Evolutionary conservation across 2,329 filamentous ascomycete species (phyloP).

Genomic region (Calonectria montana): DNA sequence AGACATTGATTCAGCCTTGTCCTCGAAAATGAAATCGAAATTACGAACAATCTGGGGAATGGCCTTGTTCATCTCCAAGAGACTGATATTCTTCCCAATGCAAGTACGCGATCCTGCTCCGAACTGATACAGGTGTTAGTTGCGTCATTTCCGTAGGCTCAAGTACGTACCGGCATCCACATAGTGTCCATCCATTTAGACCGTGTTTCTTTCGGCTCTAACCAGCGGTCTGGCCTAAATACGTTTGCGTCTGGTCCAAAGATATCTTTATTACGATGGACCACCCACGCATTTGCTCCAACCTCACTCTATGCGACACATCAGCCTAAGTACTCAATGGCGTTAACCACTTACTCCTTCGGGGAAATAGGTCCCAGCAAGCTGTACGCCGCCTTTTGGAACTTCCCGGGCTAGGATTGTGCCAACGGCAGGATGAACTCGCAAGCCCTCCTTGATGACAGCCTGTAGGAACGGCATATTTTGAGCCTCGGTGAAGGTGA

Average conservation of each 20-base stretch:
- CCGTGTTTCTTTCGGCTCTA: neutral
- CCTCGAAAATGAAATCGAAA: slow-evolving; percentile 14
- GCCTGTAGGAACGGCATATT: neutral
- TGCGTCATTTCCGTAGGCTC: too few relatives aligned
- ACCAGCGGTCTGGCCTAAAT: neutral
- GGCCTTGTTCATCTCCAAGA: slow-evolving; percentile 71
- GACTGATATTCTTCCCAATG: slow-evolving; percentile 72
- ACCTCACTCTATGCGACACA: neutral
- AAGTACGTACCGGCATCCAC: neutral
- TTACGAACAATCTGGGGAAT: slow-evolving; percentile 51
- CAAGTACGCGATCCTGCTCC: slow-evolving; percentile 76
- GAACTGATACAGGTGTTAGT: slow-evolving; percentile 58
- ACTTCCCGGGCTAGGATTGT: neutral
- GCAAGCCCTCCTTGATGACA: neutral
- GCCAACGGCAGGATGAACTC: neutral
- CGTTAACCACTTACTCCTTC: neutral
- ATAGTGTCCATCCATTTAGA: neutral
- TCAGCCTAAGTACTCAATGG: neutral
- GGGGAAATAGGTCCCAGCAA: neutral
- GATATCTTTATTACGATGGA: neutral
- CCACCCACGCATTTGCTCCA: neutral
- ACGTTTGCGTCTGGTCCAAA: neutral
- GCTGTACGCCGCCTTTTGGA: neutral
- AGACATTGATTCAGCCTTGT: neutral
- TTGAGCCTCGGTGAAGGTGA: neutral